Base-by-base conservation (phyloP, 352 stramenopile genomes). In the Pythium biforme region DNA sequence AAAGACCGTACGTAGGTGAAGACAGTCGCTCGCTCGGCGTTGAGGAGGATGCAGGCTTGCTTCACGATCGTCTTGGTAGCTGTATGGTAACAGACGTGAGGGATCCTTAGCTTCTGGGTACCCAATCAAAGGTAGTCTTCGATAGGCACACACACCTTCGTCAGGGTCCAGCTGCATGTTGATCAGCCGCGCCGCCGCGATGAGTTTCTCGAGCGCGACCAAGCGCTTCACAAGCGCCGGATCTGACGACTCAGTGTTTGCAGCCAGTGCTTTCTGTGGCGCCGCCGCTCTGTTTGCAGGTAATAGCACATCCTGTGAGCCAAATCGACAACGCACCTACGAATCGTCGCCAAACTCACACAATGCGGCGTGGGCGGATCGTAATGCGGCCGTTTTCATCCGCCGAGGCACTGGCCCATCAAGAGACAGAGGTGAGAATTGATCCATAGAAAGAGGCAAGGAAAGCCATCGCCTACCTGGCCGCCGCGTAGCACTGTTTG, bases 21-120 rank as follows among this genome's bases (percentile, higher is more conserved):
- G 0, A 98, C 63, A 0, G 91, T 97, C 11, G 90, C 89, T 40
- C 90, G 76, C 54, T 98, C 92, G 5, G 85, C 89, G 39, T 92
- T 92, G 25, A 98, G 79, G 8, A 97, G 74, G 8, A 83, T 80
- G 27, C 84, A 96, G 4, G 88, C 89, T 61, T 95, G 79, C 43
- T 91, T 92, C 55, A 97, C 88, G 63, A 96, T 95, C 39, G 78
- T 90, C 27, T 81, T 85, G 2, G 83, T 95, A 0, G 86, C 84
- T 94, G 43, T 25, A 25, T 19, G 25, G 20, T 34, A 55, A 45
- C 19, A 10, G 20, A 52, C 5, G 31, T 34, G 31, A n/a, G n/a
- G 4, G 14, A 5, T 12, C 1, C 3, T 37, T 12, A 37, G 31
- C 8, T 37, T 37, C 31, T 5, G 31, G 10, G 7, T 1, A 4